phyloP scores from a whole-genome alignment of 106 monocot species.

The Apostasia ramifera region DNA sequence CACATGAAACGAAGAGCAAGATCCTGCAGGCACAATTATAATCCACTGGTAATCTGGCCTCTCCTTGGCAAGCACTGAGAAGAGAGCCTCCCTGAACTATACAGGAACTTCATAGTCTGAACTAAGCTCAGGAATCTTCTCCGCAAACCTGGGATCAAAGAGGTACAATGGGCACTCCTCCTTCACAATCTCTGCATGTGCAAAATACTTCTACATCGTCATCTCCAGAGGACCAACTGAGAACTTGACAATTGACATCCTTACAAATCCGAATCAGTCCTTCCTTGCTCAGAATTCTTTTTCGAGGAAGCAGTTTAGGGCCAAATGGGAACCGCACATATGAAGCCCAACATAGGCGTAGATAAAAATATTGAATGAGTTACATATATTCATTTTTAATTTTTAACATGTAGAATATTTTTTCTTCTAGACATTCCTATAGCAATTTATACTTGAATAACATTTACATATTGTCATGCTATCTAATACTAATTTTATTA shows the following conservation, averaged over 20 bases:
- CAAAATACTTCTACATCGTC: constrained; percentile 51
- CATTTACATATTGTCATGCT: no score
- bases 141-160: constrained; percentile 44
- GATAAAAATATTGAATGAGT: no score
- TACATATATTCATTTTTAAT: no score
- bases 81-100: constrained; percentile 79
- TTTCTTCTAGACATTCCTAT: no score
- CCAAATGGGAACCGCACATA: no score
- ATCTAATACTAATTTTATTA: no score
- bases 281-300: constrained; percentile 37
- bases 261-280: constrained; percentile 34
- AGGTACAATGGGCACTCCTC: constrained; percentile 91
- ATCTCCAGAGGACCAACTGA: constrained; percentile 80
- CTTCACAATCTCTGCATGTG: constrained; percentile 32
- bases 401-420: no score
- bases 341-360: no score
- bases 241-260: constrained; percentile 41
- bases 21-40: constrained; percentile 63
- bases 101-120: not conserved
- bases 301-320: no score
- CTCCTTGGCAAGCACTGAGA: constrained; percentile 52
- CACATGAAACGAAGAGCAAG: constrained; percentile 89
- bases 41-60: constrained; percentile 31
- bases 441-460: no score
- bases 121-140: no score